Base-by-base conservation (phyloP, 2,329 filamentous ascomycete genomes). In the Kalaharituber pfeilii region DNA sequence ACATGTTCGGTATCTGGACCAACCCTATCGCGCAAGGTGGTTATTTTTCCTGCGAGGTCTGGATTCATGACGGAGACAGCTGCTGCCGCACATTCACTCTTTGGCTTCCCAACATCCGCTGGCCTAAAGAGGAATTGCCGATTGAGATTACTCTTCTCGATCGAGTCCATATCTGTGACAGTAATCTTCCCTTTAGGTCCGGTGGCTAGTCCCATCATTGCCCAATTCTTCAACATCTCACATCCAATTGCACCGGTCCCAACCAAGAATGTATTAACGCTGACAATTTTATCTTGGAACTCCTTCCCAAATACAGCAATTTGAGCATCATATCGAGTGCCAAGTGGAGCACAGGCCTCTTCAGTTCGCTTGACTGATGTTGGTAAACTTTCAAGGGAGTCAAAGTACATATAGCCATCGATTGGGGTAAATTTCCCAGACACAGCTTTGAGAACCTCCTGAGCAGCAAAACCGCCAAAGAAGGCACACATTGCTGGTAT, bases 171-270 rank as follows among this genome's bases (percentile, higher is more conserved):
- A 67, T 98, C 91, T 13, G 93, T 96, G 50, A 98, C 84, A 56
- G 74, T 86, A 65, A 98, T 93, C 69, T 84, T 83, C 64, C 91
- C 91, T 50, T 87, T 78, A 2, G 86, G 85, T 3, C 91, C 91
- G 47, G 84, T 85, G 45, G 83, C 89, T 27, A 98, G 74, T 62
- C 91, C 91, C 68, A 96, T 94, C 88, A 98, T 93, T 30, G 93
- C 89, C 88, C 91, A 98, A 69, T 96, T 96, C 78, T 98, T 98
- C 62, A 98, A 73, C 84, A 96, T 98, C 67, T 98, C 91, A 66
- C 91, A 98, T 47, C 91, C 91, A 67, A 98, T 98, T 59, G 93
- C 91, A 64, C 91, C 91, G 49, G 91, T 86, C 62, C 91, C 91
- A 55, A 98, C 91, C 53, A 98, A 75, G 73, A 98, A 98, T 64